Base-by-base conservation (phyloP, 352 stramenopile genomes). In the Pythium myriotylum region DNA sequence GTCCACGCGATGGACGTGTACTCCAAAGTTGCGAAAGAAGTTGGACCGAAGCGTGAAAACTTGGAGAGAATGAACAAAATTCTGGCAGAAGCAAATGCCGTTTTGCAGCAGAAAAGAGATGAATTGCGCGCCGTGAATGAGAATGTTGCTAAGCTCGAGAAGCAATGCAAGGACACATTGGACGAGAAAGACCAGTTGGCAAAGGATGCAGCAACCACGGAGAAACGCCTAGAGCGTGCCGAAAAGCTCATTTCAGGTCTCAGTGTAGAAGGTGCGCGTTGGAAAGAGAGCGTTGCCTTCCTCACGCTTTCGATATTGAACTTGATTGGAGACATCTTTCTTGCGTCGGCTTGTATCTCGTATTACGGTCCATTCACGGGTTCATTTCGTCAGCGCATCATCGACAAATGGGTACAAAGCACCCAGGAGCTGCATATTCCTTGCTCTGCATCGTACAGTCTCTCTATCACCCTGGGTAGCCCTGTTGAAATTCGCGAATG, bases 1-100 rank as follows among this genome's bases (percentile, higher is more conserved):
- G 90, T 96, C 16, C 91, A 97, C 54, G 94, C 94, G 3, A 98
- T 98, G 86, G 86, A 98, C 37, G 90, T 97, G n/a, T 98, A 98
- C 73, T 91, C 88, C 8, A 95, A 94, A 66, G 94, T 98, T 7
- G 91, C 91, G 2, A 98, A 98, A 68, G 92, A 97, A 49, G 94
- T 98, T 3, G 94, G 76, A 0, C 94, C 94, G 0, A 98, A 98
- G 71, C 90, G 92, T 52, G 86, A 91, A 55, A 93, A 90, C 14
- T 59, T 98, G 1, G 91, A 92, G 65, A 77, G 86, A 32, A 96
- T 98, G 89, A 98, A 98, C 68, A 68, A 78, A 29, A 90, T 96
- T 57, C 72, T 98, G 6, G 83, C 77, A 0, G 84, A 91, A n/a
- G 92, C 94, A 2, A 98, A 98, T 42, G 74, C 72, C 0, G 68